Conservation (phyloP, 2,329 filamentous ascomycete genomes). For the Chaetomium strumarium region DNA sequence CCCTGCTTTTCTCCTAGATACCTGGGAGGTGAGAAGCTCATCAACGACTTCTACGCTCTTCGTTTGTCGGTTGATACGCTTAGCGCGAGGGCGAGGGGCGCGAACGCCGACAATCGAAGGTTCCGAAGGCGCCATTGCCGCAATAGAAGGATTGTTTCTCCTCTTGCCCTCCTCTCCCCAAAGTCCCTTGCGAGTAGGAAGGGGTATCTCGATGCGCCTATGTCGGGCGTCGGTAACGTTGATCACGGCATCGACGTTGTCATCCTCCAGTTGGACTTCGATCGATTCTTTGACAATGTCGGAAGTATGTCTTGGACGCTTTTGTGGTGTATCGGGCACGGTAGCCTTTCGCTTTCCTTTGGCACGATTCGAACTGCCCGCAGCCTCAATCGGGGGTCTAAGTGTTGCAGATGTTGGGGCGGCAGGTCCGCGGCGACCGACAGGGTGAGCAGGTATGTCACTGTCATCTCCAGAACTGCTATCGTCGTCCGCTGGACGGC, state of each 20-base stretch:
- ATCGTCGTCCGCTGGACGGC: background rate
- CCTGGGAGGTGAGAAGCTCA: background rate
- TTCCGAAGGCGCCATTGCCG: background rate
- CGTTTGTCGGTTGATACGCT: background rate
- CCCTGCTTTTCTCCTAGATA: background rate
- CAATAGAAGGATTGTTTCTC: too few species aligned
- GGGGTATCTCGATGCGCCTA: background rate
- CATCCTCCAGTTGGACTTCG: slow-evolving; percentile 6
- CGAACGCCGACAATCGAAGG: background rate
- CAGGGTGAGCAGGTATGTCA: slow-evolving; percentile 2
- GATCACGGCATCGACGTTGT: slow-evolving; percentile 7
- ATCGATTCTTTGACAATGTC: background rate
- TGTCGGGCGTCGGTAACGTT: background rate
- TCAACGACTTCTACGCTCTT: slow-evolving; percentile 4
- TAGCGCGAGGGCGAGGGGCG: background rate
- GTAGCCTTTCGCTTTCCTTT: slow-evolving; percentile 1
- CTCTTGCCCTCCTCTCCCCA: background rate
- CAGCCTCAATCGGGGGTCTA: background rate
- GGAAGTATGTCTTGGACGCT: background rate
- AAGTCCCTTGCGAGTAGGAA: background rate
- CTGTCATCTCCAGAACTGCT: background rate
- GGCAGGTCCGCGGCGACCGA: background rate
- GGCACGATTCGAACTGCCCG: too few species aligned
- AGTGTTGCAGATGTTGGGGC: background rate
- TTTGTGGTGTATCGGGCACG: background rate